These are phyloP conservation scores for Cerioporus squamosus DNA, from an alignment of 1,284 basidiomycete genomes.

Conservation along the genomic window DNA sequence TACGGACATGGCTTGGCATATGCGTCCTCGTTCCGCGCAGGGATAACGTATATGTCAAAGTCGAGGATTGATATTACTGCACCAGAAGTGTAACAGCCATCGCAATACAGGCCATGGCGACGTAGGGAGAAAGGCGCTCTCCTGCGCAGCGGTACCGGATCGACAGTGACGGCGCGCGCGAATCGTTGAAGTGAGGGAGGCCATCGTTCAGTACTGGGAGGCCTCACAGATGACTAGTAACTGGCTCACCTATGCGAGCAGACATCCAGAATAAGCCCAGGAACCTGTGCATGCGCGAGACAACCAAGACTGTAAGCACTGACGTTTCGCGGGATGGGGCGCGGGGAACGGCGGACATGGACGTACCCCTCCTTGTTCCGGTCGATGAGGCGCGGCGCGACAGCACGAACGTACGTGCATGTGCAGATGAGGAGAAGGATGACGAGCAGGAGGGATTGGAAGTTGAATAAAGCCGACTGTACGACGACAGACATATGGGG, in stretches of 20 bases:
- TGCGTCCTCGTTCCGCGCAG: no score
- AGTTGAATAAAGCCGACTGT: constrained; percentile 98
- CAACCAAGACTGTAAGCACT: neutral
- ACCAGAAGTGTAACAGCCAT: constrained; percentile 45
- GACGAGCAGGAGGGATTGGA: constrained; percentile 93
- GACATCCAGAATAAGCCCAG: constrained; percentile 93
- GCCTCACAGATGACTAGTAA: neutral
- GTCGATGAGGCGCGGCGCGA: constrained; percentile 89
- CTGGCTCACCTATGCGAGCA: constrained; percentile 81
- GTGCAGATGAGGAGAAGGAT: constrained; percentile 95
- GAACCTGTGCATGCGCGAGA: constrained; percentile 56
- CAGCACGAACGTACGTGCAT: constrained; percentile 93
- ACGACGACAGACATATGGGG: neutral
- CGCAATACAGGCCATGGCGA: constrained; percentile 63
- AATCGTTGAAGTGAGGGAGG: no score
- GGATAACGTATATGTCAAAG: no score
- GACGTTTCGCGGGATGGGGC: neutral
- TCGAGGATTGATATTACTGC: constrained; percentile 22
- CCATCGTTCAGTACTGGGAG: no score
- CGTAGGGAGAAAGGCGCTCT: constrained; percentile 71
- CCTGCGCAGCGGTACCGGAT: constrained; percentile 38
- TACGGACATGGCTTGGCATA: no score
- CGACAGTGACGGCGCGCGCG: no score
- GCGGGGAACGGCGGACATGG: neutral
- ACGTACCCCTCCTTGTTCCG: constrained; percentile 93